Conservation (phyloP, 352 stramenopile species). For the Hyphochytrium catenoides region DNA sequence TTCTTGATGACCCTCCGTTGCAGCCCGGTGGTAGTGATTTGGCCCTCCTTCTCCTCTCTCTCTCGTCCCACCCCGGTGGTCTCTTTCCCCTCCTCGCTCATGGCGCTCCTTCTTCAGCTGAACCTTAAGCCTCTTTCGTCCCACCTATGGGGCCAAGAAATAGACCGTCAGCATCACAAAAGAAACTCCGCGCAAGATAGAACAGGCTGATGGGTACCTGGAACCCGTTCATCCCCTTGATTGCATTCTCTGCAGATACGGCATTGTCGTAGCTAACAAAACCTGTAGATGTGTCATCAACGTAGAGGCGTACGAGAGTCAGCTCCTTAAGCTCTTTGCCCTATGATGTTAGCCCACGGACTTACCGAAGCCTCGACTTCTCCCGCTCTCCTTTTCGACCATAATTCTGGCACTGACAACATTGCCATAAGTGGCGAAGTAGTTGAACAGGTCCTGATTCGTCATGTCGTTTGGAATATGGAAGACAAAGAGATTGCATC, state of each 20-base stretch:
- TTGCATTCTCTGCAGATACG: constrained; percentile 68
- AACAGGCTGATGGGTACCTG: no score
- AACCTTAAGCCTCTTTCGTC: constrained; percentile 87
- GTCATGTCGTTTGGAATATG: constrained; percentile 94
- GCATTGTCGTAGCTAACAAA: constrained; percentile 89
- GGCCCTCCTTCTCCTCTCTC: no score
- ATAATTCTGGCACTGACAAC: constrained; percentile 87
- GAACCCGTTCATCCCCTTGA: constrained; percentile 85
- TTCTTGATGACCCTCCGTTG: no score
- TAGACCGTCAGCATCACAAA: no score
- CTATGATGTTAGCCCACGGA: not conserved
- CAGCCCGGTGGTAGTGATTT: no score
- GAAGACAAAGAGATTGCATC: constrained; percentile 94
- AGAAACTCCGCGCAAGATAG: no score
- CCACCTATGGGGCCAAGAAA: no score
- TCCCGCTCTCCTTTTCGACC: constrained; percentile 83
- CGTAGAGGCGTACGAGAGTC: constrained; percentile 10
- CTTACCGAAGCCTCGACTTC: constrained; percentile 77
- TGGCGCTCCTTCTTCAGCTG: constrained; percentile 84
- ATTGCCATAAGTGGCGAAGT: constrained; percentile 84
- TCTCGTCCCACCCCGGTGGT: no score
- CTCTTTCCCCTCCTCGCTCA: no score
- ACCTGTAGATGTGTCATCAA: constrained; percentile 17
- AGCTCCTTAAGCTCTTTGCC: no score
- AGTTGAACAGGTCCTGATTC: constrained; percentile 87